Evolutionary conservation across 2,329 filamentous ascomycete species (phyloP).

Genomic region (Colletotrichum graminicola): DNA sequence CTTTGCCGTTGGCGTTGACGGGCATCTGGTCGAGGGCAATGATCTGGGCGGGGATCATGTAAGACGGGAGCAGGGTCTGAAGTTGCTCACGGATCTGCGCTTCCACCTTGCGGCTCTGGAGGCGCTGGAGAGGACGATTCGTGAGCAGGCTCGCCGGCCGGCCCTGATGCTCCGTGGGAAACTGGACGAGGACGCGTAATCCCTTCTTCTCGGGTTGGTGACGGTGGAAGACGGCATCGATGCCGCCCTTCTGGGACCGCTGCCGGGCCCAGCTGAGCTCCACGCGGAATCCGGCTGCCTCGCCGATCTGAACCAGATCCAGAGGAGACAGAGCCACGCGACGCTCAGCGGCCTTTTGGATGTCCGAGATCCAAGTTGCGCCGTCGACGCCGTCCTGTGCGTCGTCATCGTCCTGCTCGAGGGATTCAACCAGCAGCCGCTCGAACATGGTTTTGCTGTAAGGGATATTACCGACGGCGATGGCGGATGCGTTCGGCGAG

Average conservation of each 20-base stretch:
- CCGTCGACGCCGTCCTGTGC: conserved; percentile 1
- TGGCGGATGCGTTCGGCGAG: not conserved
- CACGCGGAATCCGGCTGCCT: conserved; percentile 58
- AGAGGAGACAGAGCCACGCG: conserved; percentile 34
- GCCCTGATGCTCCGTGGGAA: conserved; percentile 16
- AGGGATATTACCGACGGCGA: conserved; percentile 47
- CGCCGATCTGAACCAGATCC: conserved; percentile 44
- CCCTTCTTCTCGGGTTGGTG: conserved; percentile 44
- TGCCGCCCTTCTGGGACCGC: conserved; percentile 43
- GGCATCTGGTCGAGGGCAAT: conserved; percentile 46
- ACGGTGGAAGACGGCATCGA: conserved; percentile 52
- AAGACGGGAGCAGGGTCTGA: conserved; percentile 44
- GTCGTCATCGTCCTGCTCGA: not conserved
- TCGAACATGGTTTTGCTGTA: conserved; percentile 50
- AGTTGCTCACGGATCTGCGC: conserved; percentile 11
- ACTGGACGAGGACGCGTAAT: not conserved
- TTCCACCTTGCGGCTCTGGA: conserved; percentile 7
- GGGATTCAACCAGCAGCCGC: conserved; percentile 14
- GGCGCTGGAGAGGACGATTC: conserved; percentile 18
- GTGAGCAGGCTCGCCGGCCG: not conserved
- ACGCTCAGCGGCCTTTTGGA: conserved; percentile 7
- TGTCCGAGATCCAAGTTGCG: not conserved
- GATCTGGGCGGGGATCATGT: conserved; percentile 47
- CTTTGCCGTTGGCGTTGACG: conserved; percentile 46
- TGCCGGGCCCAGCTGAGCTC: conserved; percentile 60